phyloP scores from a whole-genome alignment of 768 basidiomycete genomes.

The Macrolepiota albuminosa region DNA sequence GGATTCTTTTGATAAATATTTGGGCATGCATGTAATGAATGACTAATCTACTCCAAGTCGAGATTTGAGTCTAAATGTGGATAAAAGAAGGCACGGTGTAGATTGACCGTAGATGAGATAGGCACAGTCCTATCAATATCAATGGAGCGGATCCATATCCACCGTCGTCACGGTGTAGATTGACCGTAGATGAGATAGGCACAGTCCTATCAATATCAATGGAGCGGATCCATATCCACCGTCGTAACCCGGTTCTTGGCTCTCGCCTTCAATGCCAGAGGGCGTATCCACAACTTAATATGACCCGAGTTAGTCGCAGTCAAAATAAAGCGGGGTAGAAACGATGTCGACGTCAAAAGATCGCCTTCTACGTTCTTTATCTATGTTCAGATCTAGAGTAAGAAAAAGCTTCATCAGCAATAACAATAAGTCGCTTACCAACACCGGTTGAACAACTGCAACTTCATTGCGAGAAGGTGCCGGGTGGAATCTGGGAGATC shows the following conservation, averaged over 20 bases:
- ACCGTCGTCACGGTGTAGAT: neutral
- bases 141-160: slow-evolving; percentile 14
- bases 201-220: slow-evolving; percentile 1
- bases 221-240: slow-evolving; percentile 14
- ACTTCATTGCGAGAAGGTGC: slow-evolving; percentile 91
- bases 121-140: neutral
- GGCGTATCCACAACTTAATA: slow-evolving; percentile 83
- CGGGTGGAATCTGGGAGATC: slow-evolving; percentile 65
- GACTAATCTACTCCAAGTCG: too few relatives aligned
- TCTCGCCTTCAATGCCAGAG: slow-evolving; percentile 47
- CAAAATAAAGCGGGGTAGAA: slow-evolving; percentile 74
- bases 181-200: neutral
- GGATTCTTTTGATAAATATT: too few relatives aligned
- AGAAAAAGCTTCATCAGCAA: neutral
- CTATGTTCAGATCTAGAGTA: slow-evolving; percentile 29
- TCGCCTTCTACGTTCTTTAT: slow-evolving; percentile 81
- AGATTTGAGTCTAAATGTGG: too few relatives aligned
- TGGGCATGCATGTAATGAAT: too few relatives aligned
- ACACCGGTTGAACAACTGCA: slow-evolving; percentile 84
- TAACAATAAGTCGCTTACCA: slow-evolving; percentile 43
- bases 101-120: neutral
- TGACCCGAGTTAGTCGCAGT: slow-evolving; percentile 75
- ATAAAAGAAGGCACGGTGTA: too few relatives aligned
- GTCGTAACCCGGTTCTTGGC: slow-evolving; percentile 11
- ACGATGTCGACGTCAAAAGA: slow-evolving; percentile 66